Evolutionary conservation across 2,329 filamentous ascomycete genomes (phyloP).

Genomic region (Myriosclerotinia curreyana): DNA sequence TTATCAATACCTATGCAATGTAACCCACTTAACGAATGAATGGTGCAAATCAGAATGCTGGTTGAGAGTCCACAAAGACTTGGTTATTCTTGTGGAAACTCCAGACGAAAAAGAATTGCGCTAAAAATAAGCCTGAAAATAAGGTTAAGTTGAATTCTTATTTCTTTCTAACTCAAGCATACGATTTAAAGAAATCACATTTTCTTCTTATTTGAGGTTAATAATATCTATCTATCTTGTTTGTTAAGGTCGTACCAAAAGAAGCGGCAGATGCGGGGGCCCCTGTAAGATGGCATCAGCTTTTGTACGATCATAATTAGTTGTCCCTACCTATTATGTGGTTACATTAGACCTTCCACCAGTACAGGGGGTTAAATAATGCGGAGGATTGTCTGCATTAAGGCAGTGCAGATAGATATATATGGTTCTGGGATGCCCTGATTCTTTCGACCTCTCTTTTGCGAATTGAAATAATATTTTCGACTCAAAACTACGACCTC

Average conservation of each 20-base stretch:
- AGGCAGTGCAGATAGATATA: slow-evolving; percentile 22
- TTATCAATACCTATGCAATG: slow-evolving; percentile 16
- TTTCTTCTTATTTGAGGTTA: background rate
- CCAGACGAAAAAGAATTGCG: background rate
- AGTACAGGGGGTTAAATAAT: slow-evolving; percentile 16
- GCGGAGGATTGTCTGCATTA: slow-evolving; percentile 18
- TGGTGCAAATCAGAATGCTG: slow-evolving; percentile 15
- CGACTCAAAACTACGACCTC: background rate
- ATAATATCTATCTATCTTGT: background rate
- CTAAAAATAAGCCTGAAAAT: background rate
- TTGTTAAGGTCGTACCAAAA: background rate
- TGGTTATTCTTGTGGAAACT: slow-evolving; percentile 10
- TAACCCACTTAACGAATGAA: slow-evolving; percentile 18
- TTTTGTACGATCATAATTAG: slow-evolving; percentile 20
- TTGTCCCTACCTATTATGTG: background rate
- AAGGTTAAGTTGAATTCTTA: slow-evolving; percentile 8
- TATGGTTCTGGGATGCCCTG: slow-evolving; percentile 12
- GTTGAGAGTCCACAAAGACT: slow-evolving; percentile 16
- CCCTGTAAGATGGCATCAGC: slow-evolving; percentile 15
- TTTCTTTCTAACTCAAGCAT: background rate
- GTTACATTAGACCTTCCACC: slow-evolving; percentile 19
- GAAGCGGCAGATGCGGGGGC: slow-evolving; percentile 6
- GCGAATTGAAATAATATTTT: slow-evolving; percentile 5
- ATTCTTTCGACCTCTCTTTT: slow-evolving; percentile 10
- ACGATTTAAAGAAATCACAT: background rate